phyloP scores from a whole-genome alignment of 2,329 filamentous ascomycete species.

The Penicillium italicum region DNA sequence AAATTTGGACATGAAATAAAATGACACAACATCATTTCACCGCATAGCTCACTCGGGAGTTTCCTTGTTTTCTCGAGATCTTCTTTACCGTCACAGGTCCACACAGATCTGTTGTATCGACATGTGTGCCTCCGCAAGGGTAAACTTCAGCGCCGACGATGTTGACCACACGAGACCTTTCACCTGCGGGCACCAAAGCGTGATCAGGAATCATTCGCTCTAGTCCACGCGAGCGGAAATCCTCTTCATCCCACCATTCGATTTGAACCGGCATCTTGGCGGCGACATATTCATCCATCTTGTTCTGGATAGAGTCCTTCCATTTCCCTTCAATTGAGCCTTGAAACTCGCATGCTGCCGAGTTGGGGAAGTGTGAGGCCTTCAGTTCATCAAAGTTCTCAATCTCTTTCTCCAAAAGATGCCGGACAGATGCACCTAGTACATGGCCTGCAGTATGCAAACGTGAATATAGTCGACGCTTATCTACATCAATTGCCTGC shows the following conservation, averaged over 20 bases:
- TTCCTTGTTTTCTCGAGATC: slow-evolving; percentile 62
- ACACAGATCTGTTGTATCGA: slow-evolving; percentile 55
- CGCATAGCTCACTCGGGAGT: slow-evolving; percentile 54
- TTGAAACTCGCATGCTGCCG: slow-evolving; percentile 64
- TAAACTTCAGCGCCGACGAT: slow-evolving; percentile 67
- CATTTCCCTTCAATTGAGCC: slow-evolving; percentile 63
- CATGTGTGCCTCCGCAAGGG: slow-evolving; percentile 73
- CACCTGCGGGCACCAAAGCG: slow-evolving; percentile 44
- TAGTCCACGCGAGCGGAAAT: slow-evolving; percentile 54
- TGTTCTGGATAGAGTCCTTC: slow-evolving; percentile 60
- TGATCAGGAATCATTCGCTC: slow-evolving; percentile 55
- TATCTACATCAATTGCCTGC: slow-evolving; percentile 59
- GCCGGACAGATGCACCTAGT: slow-evolving; percentile 63
- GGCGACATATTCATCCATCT: slow-evolving; percentile 57
- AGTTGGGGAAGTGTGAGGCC: slow-evolving; percentile 67
- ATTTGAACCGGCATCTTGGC: slow-evolving; percentile 58
- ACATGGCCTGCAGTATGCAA: slow-evolving; percentile 73
- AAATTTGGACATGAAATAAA: not conserved
- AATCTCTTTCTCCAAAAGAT: slow-evolving; percentile 53
- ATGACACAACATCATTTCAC: slow-evolving; percentile 12
- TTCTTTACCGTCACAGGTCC: slow-evolving; percentile 62
- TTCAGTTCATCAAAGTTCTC: slow-evolving; percentile 62
- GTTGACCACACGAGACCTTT: slow-evolving; percentile 63
- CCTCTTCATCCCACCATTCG: slow-evolving; percentile 64
- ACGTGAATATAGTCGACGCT: slow-evolving; percentile 61